A percentile compares a stretch with the other conserved stretches of the same genome.
Conservation (phyloP, 768 basidiomycete genomes). For the Trametes cubensis region DNA sequence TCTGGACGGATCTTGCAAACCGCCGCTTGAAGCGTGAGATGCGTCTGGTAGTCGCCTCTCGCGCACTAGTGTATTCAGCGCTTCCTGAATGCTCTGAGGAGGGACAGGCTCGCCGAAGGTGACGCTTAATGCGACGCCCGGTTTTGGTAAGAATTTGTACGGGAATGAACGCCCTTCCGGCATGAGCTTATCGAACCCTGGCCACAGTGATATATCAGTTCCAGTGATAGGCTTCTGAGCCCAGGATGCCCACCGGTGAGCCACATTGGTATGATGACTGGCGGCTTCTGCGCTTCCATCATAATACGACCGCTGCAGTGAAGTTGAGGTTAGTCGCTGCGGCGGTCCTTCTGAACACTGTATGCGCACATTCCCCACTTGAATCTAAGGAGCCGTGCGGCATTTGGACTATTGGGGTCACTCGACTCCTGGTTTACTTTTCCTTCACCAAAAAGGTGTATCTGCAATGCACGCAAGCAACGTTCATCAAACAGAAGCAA, state of each 20-base stretch:
- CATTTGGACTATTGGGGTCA: constrained; percentile 48
- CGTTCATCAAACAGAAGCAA: too few relatives aligned
- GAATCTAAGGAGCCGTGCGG: constrained; percentile 66
- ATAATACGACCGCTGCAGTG: constrained; percentile 74
- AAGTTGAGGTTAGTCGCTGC: constrained; percentile 6
- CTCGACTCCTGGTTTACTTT: constrained; percentile 76
- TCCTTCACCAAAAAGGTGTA: constrained; percentile 91
- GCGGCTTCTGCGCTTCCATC: constrained; percentile 66
- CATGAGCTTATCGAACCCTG: constrained; percentile 88
- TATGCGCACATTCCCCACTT: constrained; percentile 93
- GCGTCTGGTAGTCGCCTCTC: constrained; percentile 6
- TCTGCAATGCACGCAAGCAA: constrained; percentile 49
- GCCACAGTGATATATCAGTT: too few relatives aligned
- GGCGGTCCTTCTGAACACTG: neutral
- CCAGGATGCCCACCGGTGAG: constrained; percentile 59
- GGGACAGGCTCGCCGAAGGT: constrained; percentile 80
- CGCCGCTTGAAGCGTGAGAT: constrained; percentile 1
- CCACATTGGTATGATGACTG: constrained; percentile 92
- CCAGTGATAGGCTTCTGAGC: neutral
- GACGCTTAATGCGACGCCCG: constrained; percentile 65
- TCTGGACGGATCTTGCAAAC: constrained; percentile 3
- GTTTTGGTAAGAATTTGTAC: constrained; percentile 67
- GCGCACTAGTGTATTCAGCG: constrained; percentile 21
- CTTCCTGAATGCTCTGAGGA: constrained; percentile 37
- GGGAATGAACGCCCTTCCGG: constrained; percentile 81